Evolutionary conservation across 495 filamentous ascomycete genomes (phyloP), one percentile per base, ranked within the genome.

Genomic region (Bacidia rubella): DNA sequence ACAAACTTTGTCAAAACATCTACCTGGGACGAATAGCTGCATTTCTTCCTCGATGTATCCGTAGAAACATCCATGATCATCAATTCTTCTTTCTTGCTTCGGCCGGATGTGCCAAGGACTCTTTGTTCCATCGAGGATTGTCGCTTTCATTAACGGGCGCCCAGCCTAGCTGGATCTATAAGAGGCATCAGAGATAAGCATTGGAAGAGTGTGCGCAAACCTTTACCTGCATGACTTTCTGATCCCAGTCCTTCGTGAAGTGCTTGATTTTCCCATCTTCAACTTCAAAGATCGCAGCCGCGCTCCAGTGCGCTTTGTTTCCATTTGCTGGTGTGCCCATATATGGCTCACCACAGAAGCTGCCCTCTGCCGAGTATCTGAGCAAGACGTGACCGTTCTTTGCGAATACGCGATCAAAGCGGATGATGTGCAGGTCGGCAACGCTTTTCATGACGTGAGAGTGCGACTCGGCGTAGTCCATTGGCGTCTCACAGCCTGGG

Each of bases 181-280:
- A 17, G 19, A 39, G n/a, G 10, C 32, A 39, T 39, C 10, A n/a
- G n/a, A 39, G 32, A 10, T 39, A 39, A 39, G 9, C 32, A 9
- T 44, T 44, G 41, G 5, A 44, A 9, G 9, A 44, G 41, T 22
- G 19, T 17, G 20, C 12, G 5, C 9, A 20, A 44, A 5, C 12
- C 9, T 17, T 22, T 22, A 44, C 41, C 17, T 44, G 41, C 41
- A 44, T 44, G 41, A 44, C 41, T 22, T 44, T 44, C 41, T 44
- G 41, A 44, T 67, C 64, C 65, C 65, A 67, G 22, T 66, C 64
- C 38, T 66, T 67, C 4, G 57, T 67, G 35, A 64, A 67, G 24
- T 58, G 60, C 24, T 62, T 47, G 11, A 67, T 49, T 52, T 66
- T 67, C n/a, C 62, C 65, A 43, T 63, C 62, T 46, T 56, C 53